Conservation (phyloP, 345 rosid species). For the Turnera subulata region DNA sequence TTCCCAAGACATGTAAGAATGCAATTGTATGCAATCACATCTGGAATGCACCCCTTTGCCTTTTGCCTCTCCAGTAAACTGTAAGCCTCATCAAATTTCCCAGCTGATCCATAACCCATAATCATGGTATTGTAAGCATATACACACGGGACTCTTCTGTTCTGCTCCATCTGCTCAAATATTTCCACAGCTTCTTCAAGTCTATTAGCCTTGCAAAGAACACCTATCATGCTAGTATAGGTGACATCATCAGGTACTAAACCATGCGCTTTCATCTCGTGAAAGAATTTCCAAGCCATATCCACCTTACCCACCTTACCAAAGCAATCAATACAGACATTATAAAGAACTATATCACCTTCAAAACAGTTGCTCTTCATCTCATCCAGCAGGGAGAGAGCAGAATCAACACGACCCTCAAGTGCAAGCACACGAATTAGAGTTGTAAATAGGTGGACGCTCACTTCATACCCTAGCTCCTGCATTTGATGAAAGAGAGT, state of each 20-base stretch:
- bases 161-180: constrained; percentile 73
- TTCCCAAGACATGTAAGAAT: constrained; percentile 87
- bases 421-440: constrained; percentile 75
- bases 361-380: constrained; percentile 72
- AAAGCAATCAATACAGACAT: constrained; percentile 91
- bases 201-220: constrained; percentile 75
- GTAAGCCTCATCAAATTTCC: constrained; percentile 81
- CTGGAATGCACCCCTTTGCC: constrained; percentile 85
- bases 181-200: constrained; percentile 80
- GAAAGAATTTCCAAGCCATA: constrained; percentile 98
- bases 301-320: constrained; percentile 90
- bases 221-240: constrained; percentile 84
- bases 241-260: constrained; percentile 87
- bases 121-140: constrained; percentile 97
- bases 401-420: constrained; percentile 78
- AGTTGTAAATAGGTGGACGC: constrained; percentile 79
- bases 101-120: constrained; percentile 89
- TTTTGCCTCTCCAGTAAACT: constrained; percentile 75
- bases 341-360: constrained; percentile 85
- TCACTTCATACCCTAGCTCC: constrained; percentile 89
- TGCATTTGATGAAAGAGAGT: constrained; percentile 88
- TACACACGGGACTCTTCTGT: constrained; percentile 67
- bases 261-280: constrained; percentile 70
- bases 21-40: constrained; percentile 80
- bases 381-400: constrained; percentile 83